Evolutionary conservation across 2,329 filamentous ascomycete species (phyloP), one percentile per base, ranked within the genome.

Genomic region (Venturia aucupariae): DNA sequence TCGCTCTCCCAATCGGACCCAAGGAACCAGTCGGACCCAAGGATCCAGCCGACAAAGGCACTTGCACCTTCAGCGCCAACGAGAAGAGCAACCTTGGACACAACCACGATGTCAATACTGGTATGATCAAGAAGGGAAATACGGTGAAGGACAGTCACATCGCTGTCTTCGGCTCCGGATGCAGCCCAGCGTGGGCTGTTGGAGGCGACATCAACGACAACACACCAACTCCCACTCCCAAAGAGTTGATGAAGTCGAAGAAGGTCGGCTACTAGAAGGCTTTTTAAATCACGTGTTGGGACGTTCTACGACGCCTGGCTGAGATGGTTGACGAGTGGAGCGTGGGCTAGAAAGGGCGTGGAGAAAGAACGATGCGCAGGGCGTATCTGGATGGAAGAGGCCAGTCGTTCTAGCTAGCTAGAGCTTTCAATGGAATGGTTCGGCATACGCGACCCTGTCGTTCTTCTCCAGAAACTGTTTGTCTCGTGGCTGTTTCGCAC

Each of bases 71-170:
- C 61, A 62, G 61, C 42, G 42, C 24, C 13, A 62, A 62, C 24
- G 61, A 62, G 24, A 62, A 62, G 61, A 38, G 13, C 30, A 62
- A 62, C 42, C 42, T 62, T 2, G 24, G n/a, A n/a, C 61, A 62
- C 42, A 38, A 38, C 32, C 61, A 62, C 44, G 61, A 62, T 51
- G 61, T 62, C 61, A 62, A 62, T 19, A 62, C 61, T 17, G 61
- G 61, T 17, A 62, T 42, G 61, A 62, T 62, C 24, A 48, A 48
- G 19, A 7, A 11, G 48, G 61, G 61, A n/a, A 30, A 24, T 2
- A 62, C 30, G 4, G 17, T 48, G 1, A 27, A 2, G n/a, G 35
- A 60, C 13, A 46, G 41, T 24, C 19, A 42, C 3, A 62, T 48
- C 4, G 44, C 44, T n/a, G 15, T 62, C 13, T 46, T 46, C 13